Conservation (phyloP, 2,329 filamentous ascomycete species). For the Ilyonectria destructans region DNA sequence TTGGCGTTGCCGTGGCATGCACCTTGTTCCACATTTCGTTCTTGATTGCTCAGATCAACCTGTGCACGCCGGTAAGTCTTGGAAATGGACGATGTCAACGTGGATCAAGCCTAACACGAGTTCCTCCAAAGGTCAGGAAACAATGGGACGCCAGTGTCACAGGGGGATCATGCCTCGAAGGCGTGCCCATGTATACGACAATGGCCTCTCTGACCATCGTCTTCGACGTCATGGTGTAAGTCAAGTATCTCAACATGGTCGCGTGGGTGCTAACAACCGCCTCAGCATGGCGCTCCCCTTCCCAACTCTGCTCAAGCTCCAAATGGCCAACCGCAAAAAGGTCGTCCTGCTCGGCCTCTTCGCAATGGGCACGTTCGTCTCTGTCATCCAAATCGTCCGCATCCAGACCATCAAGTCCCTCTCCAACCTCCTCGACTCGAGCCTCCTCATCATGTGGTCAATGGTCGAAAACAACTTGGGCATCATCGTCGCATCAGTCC, state of each 20-base stretch:
- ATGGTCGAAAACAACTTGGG: slow-evolving; percentile 63
- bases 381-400: slow-evolving; percentile 66
- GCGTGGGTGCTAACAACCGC: background rate
- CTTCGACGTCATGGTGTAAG: slow-evolving; percentile 60
- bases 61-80: slow-evolving; percentile 54
- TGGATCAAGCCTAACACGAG: too few relatives aligned
- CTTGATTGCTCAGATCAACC: slow-evolving; percentile 54
- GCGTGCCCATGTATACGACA: slow-evolving; percentile 61
- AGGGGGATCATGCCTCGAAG: slow-evolving; percentile 56
- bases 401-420: slow-evolving; percentile 65
- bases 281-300: slow-evolving; percentile 60
- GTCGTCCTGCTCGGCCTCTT: slow-evolving; percentile 61
- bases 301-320: slow-evolving; percentile 56
- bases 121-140: slow-evolving; percentile 37
- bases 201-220: slow-evolving; percentile 60
- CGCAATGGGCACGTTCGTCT: slow-evolving; percentile 67
- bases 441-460: slow-evolving; percentile 62
- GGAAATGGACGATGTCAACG: background rate
- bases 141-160: slow-evolving; percentile 61
- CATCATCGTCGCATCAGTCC: slow-evolving; percentile 60
- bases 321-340: slow-evolving; percentile 60
- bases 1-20: slow-evolving; percentile 54
- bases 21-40: slow-evolving; percentile 59
- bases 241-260: background rate
- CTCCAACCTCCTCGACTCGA: slow-evolving; percentile 62